A percentile compares a stretch with the other conserved stretches of the same genome.
Conservation (phyloP, 2,329 filamentous ascomycete species). For the Dactylella cylindrospora region DNA sequence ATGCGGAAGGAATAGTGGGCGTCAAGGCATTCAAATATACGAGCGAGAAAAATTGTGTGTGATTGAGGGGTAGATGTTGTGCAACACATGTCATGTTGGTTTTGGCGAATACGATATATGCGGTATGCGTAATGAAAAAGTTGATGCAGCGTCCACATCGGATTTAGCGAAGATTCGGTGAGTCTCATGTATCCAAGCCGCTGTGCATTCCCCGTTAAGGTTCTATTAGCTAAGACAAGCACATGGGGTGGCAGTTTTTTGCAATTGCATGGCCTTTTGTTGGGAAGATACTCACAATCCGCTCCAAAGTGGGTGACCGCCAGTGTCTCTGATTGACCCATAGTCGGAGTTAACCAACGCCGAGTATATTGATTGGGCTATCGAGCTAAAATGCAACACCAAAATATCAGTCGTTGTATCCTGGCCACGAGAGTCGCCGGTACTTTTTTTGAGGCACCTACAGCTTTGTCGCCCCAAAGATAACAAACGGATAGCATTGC, state of each 20-base stretch:
- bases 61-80: constrained; percentile 38
- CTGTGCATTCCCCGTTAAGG: constrained; percentile 32
- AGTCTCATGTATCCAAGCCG: constrained; percentile 44
- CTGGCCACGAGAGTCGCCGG: neutral
- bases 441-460: constrained; percentile 8
- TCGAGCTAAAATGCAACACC: constrained; percentile 23
- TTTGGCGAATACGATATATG: constrained; percentile 42
- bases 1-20: constrained; percentile 7
- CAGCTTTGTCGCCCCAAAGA: constrained; percentile 42
- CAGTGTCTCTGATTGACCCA: constrained; percentile 40
- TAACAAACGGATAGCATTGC: constrained; percentile 40
- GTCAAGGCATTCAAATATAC: constrained; percentile 1
- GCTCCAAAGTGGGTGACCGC: constrained; percentile 41
- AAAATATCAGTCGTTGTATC: constrained; percentile 21
- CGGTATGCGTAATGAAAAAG: constrained; percentile 32
- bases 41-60: constrained; percentile 1
- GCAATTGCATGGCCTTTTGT: constrained; percentile 4
- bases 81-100: constrained; percentile 44
- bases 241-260: constrained; percentile 20
- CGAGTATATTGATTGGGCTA: constrained; percentile 40
- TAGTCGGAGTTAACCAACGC: constrained; percentile 43
- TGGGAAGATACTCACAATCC: constrained; percentile 43
- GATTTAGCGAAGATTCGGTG: constrained; percentile 39
- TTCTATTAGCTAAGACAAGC: constrained; percentile 40
- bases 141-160: constrained; percentile 31